Conservation (phyloP, 169 alveolate genomes). For the Babesia bovis region DNA sequence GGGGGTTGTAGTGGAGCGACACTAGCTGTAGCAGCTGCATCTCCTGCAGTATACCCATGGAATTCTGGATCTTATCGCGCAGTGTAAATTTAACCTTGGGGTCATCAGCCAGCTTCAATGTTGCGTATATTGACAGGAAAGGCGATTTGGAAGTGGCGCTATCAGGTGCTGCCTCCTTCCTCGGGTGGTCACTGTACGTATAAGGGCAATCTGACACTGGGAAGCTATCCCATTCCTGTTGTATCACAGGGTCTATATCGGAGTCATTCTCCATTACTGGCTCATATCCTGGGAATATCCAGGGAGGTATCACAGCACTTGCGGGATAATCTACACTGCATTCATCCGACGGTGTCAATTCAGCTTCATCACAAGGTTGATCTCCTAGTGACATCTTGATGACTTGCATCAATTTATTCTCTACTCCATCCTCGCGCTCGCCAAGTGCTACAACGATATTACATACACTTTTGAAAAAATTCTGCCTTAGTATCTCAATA, state of each 20-base stretch:
- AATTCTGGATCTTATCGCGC: conserved; percentile 38
- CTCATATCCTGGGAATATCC: not conserved
- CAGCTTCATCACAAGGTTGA: conserved; percentile 3
- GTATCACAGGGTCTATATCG: not conserved
- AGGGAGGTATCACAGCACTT: conserved; percentile 12
- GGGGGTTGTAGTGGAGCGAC: conserved; percentile 32
- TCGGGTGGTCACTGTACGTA: not conserved
- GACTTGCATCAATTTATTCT: conserved; percentile 18
- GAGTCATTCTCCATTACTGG: not conserved
- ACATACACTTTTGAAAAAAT: conserved; percentile 32
- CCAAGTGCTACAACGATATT: not conserved
- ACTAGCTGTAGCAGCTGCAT: conserved; percentile 47
- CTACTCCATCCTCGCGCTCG: conserved; percentile 10
- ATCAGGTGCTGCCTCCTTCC: too few species aligned
- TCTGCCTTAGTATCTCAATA: conserved; percentile 11
- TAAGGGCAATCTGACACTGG: not conserved
- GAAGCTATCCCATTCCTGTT: not conserved
- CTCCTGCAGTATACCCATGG: conserved; percentile 39
- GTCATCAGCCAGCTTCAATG: conserved; percentile 24
- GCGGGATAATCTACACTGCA: not conserved
- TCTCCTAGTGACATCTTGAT: conserved; percentile 25
- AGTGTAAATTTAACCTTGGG: conserved; percentile 14
- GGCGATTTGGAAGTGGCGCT: not conserved
- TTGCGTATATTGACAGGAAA: not conserved
- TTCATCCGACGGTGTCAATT: conserved; percentile 1